These are phyloP conservation scores for Torulaspora microellipsoides DNA, from an alignment of 805 yeast genomes.

Conservation along the genomic window DNA sequence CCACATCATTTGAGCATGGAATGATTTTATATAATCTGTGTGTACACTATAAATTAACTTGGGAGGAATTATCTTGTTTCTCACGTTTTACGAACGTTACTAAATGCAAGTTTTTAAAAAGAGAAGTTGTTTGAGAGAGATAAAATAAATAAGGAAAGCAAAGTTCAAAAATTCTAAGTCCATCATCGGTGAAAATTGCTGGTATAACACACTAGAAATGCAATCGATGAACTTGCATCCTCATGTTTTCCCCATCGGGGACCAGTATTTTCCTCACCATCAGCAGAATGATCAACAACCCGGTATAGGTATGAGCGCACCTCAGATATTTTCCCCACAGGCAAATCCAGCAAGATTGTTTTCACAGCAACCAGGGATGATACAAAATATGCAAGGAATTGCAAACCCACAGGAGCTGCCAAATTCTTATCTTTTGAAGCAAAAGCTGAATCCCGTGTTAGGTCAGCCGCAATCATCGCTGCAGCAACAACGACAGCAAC, in stretches of 20 bases:
- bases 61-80: not conserved
- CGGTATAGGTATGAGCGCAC: conserved; percentile 26
- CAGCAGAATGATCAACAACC: conserved; percentile 26
- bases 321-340: conserved; percentile 30
- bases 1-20: too few species aligned
- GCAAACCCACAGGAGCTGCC: conserved; percentile 17
- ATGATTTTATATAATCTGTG: too few species aligned
- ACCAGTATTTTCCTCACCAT: conserved; percentile 26
- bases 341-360: conserved; percentile 24
- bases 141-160: too few species aligned
- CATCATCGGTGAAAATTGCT: too few species aligned
- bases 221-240: conserved; percentile 30
- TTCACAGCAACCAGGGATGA: conserved; percentile 21
- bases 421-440: conserved; percentile 27
- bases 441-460: conserved; percentile 25
- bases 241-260: conserved; percentile 28
- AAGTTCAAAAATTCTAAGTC: too few species aligned
- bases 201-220: conserved; percentile 8
- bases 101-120: too few species aligned
- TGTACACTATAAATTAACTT: too few species aligned
- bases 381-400: conserved; percentile 15
- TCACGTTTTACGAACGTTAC: too few species aligned
- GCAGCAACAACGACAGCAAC: conserved; percentile 15
- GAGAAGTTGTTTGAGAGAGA: too few species aligned
- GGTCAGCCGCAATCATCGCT: conserved; percentile 18